Evolutionary conservation across 345 rosid genomes (phyloP).

Genomic region (Excoecaria cochinchinensis): DNA sequence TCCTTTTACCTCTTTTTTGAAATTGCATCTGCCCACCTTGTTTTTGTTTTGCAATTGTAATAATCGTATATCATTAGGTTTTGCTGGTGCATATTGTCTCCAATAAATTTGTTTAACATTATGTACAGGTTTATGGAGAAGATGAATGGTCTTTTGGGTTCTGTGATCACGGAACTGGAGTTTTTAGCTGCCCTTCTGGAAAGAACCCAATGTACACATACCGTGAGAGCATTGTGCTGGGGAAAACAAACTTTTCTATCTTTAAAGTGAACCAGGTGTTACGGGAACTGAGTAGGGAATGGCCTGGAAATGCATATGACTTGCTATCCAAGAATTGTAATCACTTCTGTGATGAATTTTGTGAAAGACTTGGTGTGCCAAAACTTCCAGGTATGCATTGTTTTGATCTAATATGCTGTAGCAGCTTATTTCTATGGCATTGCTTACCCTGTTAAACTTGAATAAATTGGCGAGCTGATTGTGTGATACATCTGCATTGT

Average conservation of each 20-base stretch:
- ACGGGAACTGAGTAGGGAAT: slow-evolving; percentile 78
- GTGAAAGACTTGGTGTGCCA: slow-evolving; percentile 79
- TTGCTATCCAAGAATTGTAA: slow-evolving; percentile 88
- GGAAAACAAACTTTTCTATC: slow-evolving; percentile 56
- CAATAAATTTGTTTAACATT: slow-evolving; percentile 20
- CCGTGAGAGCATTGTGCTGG: slow-evolving; percentile 74
- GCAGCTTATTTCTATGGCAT: not conserved
- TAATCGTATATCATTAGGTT: not conserved
- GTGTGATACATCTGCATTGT: not conserved
- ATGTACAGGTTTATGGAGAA: slow-evolving; percentile 68
- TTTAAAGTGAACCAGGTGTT: slow-evolving; percentile 72
- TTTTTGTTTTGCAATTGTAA: not conserved
- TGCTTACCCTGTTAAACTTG: slow-evolving; percentile 1
- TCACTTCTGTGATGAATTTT: slow-evolving; percentile 89
- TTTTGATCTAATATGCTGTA: not conserved
- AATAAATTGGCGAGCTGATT: not conserved
- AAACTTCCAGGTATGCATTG: slow-evolving; percentile 76
- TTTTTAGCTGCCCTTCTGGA: slow-evolving; percentile 76
- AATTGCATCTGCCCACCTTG: not conserved
- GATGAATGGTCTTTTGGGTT: slow-evolving; percentile 98
- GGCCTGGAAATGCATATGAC: slow-evolving; percentile 81
- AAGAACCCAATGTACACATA: slow-evolving; percentile 89
- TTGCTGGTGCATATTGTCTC: slow-evolving; percentile 14
- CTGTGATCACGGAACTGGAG: slow-evolving; percentile 93
- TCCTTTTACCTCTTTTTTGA: not conserved